These are phyloP conservation scores for Wickerhamomyces strasburgensis DNA, from an alignment of 805 yeast genomes.

Conservation along the genomic window DNA sequence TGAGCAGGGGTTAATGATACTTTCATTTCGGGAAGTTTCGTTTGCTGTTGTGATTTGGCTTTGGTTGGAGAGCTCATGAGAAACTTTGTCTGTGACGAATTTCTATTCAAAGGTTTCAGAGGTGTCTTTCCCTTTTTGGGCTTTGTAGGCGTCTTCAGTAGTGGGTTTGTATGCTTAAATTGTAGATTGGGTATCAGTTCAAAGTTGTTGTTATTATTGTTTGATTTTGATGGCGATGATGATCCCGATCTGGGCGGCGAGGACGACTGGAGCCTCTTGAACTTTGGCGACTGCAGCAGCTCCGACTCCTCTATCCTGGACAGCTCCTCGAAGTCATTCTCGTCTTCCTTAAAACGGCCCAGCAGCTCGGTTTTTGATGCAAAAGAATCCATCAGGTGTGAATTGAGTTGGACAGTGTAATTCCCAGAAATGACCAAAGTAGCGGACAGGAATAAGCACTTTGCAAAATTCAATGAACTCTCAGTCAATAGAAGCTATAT, in stretches of 20 bases:
- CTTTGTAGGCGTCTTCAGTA: conserved; percentile 23
- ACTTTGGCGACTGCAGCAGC: conserved; percentile 24
- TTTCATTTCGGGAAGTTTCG: conserved; percentile 10
- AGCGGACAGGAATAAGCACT: too few relatives aligned
- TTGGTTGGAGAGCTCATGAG: conserved; percentile 15
- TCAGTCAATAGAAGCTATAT: too few relatives aligned
- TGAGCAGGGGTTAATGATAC: conserved; percentile 45
- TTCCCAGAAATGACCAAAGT: too few relatives aligned
- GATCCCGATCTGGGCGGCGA: conserved; percentile 23
- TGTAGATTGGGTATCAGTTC: conserved; percentile 22
- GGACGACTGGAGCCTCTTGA: conserved; percentile 22
- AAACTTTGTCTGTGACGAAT: conserved; percentile 7
- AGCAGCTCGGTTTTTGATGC: conserved; percentile 17
- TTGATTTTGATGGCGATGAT: conserved; percentile 18
- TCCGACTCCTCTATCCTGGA: conserved; percentile 23
- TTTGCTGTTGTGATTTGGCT: conserved; percentile 1
- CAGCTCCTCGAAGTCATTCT: conserved; percentile 18
- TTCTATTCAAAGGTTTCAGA: conserved; percentile 13
- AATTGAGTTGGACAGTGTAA: too few relatives aligned
- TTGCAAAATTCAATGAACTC: too few relatives aligned
- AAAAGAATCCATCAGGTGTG: conserved; percentile 17
- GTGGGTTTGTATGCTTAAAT: conserved; percentile 10
- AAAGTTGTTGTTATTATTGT: conserved; percentile 13
- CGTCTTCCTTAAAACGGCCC: conserved; percentile 24
- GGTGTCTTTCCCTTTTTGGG: conserved; percentile 7